Conservation (phyloP, 257 asterid genomes). For the Coffea eugenioides region DNA sequence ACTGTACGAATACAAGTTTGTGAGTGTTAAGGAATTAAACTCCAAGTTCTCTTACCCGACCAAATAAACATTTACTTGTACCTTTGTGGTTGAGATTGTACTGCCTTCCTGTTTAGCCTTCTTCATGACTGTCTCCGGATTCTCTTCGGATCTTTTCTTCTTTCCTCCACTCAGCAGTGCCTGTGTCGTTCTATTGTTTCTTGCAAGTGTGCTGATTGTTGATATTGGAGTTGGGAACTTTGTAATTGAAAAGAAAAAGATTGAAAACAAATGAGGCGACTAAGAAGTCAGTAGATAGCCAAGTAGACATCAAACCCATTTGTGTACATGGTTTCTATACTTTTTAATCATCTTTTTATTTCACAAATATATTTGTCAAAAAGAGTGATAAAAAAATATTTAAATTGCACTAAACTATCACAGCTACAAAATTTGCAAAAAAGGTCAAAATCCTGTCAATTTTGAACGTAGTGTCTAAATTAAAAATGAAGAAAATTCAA, state of each 20-base stretch:
- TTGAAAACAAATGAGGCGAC: not conserved
- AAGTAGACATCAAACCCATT: not conserved
- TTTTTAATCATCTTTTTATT: no score
- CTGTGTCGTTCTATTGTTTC: conserved; percentile 22
- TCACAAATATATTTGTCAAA: no score
- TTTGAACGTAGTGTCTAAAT: not conserved
- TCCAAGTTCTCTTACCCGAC: not conserved
- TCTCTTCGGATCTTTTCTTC: conserved; percentile 27
- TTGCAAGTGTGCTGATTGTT: conserved; percentile 13
- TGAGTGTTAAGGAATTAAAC: not conserved
- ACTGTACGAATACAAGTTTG: not conserved
- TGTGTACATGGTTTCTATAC: no score
- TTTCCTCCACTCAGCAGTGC: conserved; percentile 16
- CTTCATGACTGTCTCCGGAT: conserved; percentile 18
- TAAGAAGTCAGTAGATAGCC: not conserved
- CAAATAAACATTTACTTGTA: not conserved
- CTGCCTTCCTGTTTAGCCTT: conserved; percentile 22
- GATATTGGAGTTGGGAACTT: conserved; percentile 25
- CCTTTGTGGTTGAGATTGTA: conserved; percentile 19
- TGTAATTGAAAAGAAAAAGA: not conserved
- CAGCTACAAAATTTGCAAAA: no score
- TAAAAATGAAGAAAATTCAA: not conserved
- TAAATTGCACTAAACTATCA: not conserved
- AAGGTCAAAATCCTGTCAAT: no score
- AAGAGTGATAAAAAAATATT: no score